Conservation (phyloP, 257 asterid species). For the Leonotis leonurus region DNA sequence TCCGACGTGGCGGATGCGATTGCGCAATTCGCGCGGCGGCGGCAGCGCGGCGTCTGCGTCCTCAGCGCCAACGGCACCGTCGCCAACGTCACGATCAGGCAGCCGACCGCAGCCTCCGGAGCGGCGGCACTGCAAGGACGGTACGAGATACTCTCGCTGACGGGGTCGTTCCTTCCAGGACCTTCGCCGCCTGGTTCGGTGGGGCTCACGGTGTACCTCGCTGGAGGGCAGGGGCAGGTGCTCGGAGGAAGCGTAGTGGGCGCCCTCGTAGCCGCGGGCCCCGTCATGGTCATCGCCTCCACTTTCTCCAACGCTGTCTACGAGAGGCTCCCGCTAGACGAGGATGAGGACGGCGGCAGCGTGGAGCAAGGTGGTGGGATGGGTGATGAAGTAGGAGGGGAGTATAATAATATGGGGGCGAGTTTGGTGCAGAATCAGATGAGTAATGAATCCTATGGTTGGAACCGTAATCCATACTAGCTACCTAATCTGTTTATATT, state of each 20-base stretch:
- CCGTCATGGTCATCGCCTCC: conserved; percentile 64
- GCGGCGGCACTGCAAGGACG: conserved; percentile 58
- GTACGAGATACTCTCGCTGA: conserved; percentile 49
- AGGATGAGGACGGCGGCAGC: conserved; percentile 38
- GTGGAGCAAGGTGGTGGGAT: conserved; percentile 30
- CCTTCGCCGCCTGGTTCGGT: conserved; percentile 62
- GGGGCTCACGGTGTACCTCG: conserved; percentile 54
- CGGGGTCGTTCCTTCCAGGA: conserved; percentile 62
- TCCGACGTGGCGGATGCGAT: conserved; percentile 58
- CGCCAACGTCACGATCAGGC: conserved; percentile 49
- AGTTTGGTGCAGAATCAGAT: conserved; percentile 36
- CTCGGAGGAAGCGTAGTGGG: conserved; percentile 67
- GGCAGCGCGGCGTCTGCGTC: conserved; percentile 58
- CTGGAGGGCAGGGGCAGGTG: conserved; percentile 64
- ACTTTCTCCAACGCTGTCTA: conserved; percentile 64
- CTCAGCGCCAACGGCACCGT: conserved; percentile 57
- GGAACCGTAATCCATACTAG: conserved; percentile 52
- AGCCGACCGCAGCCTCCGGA: conserved; percentile 48
- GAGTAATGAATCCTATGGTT: conserved; percentile 38
- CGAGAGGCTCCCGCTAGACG: conserved; percentile 55
- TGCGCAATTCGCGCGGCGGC: conserved; percentile 53
- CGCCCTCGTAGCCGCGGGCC: conserved; percentile 49
- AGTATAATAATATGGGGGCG: conserved; percentile 30
- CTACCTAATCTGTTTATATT: too few species aligned
- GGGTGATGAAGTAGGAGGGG: conserved; percentile 26